Percentiles rank a stretch among this genome's conserved stretches.
Conservation (phyloP, 768 basidiomycete species). For the Suillus spraguei region DNA sequence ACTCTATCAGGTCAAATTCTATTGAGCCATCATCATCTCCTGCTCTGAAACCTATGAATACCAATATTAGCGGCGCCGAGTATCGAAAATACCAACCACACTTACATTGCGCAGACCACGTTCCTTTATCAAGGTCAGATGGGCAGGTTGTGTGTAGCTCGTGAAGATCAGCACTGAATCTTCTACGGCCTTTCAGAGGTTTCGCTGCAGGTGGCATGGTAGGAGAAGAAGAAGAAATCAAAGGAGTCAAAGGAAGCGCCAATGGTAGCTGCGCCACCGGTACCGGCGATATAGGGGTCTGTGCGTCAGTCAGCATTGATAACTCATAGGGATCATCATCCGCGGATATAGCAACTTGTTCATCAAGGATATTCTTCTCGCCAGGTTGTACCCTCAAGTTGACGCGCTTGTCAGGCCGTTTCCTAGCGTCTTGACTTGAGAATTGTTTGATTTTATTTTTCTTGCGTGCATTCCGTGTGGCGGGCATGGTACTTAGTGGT, state of each 20-base stretch:
- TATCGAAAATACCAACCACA: constrained; percentile 4
- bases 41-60: constrained; percentile 43
- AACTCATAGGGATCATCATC: background rate
- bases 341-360: background rate
- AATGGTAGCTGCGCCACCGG: background rate
- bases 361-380: background rate
- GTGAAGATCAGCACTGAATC: constrained; percentile 58
- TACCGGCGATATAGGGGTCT: background rate
- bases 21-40: constrained; percentile 71
- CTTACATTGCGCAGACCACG: constrained; percentile 46
- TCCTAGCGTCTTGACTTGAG: background rate
- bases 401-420: background rate
- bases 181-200: constrained; percentile 54
- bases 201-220: background rate
- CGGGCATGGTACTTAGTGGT: background rate
- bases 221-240: background rate
- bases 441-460: background rate
- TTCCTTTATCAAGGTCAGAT: constrained; percentile 38
- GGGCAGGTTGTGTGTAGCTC: constrained; percentile 44
- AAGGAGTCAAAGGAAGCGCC: background rate
- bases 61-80: background rate
- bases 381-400: background rate
- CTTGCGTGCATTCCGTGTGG: constrained; percentile 3
- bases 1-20: constrained; percentile 47
- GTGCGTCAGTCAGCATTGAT: background rate